These are phyloP conservation scores for Hypoxylon lienhwacheense DNA, from an alignment of 495 filamentous ascomycete species.

Conservation along the genomic window DNA sequence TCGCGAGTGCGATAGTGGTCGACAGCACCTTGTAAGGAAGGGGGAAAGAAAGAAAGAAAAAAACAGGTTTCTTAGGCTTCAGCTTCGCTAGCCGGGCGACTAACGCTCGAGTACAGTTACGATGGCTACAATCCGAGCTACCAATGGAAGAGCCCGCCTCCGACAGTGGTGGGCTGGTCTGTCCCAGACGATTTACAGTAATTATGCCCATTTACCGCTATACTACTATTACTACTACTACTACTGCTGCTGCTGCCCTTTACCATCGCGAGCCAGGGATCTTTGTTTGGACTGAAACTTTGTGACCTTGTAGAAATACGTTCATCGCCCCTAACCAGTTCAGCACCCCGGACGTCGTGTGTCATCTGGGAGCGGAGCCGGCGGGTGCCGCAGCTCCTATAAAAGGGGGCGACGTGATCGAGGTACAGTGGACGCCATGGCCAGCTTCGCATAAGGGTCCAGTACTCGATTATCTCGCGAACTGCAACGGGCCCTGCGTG, in stretches of 20 bases:
- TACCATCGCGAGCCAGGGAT: too few species aligned
- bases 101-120: constrained; percentile 25
- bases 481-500: constrained; percentile 60
- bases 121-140: constrained; percentile 39
- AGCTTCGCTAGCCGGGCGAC: too few species aligned
- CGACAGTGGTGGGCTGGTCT: constrained; percentile 37
- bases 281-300: neutral
- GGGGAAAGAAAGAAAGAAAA: neutral
- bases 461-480: constrained; percentile 67
- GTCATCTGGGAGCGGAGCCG: constrained; percentile 47
- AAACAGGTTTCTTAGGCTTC: too few species aligned
- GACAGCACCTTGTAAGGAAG: constrained; percentile 36
- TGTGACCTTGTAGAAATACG: constrained; percentile 19
- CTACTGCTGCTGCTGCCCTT: too few species aligned
- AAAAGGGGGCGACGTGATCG: constrained; percentile 42
- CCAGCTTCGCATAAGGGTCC: constrained; percentile 63
- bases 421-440: constrained; percentile 48
- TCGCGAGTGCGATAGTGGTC: constrained; percentile 35
- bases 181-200: constrained; percentile 39
- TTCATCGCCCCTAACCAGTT: constrained; percentile 28
- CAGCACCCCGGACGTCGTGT: constrained; percentile 45
- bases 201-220: too few species aligned
- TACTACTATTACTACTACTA: neutral
- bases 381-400: constrained; percentile 42
- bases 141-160: constrained; percentile 35